These are phyloP conservation scores for Pichia cabralensis DNA, from an alignment of 805 yeast genomes.

Conservation along the genomic window DNA sequence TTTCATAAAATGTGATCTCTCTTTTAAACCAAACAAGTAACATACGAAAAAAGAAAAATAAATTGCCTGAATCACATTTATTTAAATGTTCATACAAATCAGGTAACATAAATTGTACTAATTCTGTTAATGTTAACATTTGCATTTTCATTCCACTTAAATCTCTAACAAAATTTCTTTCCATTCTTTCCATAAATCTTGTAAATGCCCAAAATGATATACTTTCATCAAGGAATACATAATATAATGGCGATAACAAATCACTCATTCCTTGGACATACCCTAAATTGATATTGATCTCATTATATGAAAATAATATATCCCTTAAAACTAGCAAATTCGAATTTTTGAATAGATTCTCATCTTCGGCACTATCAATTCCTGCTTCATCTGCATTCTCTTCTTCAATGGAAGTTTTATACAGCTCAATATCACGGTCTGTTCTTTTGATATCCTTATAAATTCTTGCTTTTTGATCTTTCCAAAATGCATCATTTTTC, in stretches of 20 bases:
- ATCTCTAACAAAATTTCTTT: conserved; percentile 82
- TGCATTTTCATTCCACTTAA: conserved; percentile 91
- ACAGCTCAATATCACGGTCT: conserved; percentile 68
- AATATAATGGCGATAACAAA: conserved; percentile 76
- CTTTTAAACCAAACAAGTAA: conserved; percentile 90
- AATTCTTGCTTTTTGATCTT: conserved; percentile 80
- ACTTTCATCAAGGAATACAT: conserved; percentile 54
- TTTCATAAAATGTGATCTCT: conserved; percentile 73
- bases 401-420: conserved; percentile 20
- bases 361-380: conserved; percentile 26
- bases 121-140: conserved; percentile 70
- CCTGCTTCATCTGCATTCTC: conserved; percentile 12
- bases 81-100: conserved; percentile 71
- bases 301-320: conserved; percentile 78
- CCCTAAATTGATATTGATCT: conserved; percentile 73
- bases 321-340: conserved; percentile 66
- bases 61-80: conserved; percentile 78
- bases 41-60: conserved; percentile 94
- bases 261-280: conserved; percentile 99
- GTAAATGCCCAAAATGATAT: conserved; percentile 84
- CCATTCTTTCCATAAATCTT: conserved; percentile 89
- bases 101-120: conserved; percentile 88
- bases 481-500: conserved; percentile 59
- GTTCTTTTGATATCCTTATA: conserved; percentile 92
- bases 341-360: conserved; percentile 60